phyloP scores from a whole-genome alignment of 352 stramenopile species.

The Phytophthora megakarya region DNA sequence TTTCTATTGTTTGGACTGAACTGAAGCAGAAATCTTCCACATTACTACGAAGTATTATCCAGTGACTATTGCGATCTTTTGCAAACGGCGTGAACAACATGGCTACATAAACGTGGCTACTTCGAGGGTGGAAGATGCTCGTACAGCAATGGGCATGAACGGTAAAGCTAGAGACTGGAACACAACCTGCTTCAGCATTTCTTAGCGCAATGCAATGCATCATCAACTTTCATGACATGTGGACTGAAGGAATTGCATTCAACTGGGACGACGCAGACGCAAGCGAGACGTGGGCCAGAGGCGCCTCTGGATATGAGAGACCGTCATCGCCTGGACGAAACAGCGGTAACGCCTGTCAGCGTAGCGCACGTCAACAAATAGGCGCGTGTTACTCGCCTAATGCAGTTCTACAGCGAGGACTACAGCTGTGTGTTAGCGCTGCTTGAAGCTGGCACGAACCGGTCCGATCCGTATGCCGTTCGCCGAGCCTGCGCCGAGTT shows the following conservation, averaged over 20 bases:
- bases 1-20: no score
- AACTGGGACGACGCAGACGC: neutral
- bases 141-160: neutral
- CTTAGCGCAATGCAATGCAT: slow-evolving; percentile 2
- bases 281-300: neutral
- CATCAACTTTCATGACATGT: no score
- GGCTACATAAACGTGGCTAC: slow-evolving; percentile 24
- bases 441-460: slow-evolving; percentile 29
- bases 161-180: no score
- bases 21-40: slow-evolving; percentile 24
- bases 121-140: slow-evolving; percentile 6
- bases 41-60: no score
- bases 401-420: slow-evolving; percentile 69
- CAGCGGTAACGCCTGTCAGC: slow-evolving; percentile 22
- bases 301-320: no score
- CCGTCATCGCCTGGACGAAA: slow-evolving; percentile 10
- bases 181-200: no score
- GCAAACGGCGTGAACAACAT: slow-evolving; percentile 14
- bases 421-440: slow-evolving; percentile 40
- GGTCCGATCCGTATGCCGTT: slow-evolving; percentile 52
- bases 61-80: slow-evolving; percentile 15
- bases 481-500: slow-evolving; percentile 61
- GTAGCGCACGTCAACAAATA: slow-evolving; percentile 6
- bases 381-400: slow-evolving; percentile 22
- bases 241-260: neutral